phyloP scores from a whole-genome alignment of 2,329 filamentous ascomycete genomes.

The Pseudocercospora fuligena region DNA sequence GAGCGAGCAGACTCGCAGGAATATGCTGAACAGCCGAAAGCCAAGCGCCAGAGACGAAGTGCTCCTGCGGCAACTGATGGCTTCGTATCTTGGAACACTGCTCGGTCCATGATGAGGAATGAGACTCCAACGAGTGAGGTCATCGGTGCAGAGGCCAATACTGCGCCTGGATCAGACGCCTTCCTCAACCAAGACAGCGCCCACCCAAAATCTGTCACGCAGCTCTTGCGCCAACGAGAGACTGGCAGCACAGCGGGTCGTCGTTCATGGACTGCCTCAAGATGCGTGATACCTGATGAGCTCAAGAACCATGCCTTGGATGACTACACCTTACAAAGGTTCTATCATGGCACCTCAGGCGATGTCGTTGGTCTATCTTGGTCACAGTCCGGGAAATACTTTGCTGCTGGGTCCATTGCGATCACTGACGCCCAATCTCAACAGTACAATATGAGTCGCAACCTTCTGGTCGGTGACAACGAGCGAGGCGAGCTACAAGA shows the following conservation, averaged over 20 bases:
- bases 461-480: conserved; percentile 59
- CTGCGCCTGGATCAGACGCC: not conserved
- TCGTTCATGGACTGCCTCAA: conserved; percentile 26
- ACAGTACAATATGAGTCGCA: conserved; percentile 64
- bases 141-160: not conserved
- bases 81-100: conserved; percentile 33
- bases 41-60: conserved; percentile 17
- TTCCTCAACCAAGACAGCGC: conserved; percentile 23
- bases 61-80: conserved; percentile 23
- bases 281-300: conserved; percentile 29
- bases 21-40: conserved; percentile 5
- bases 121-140: not conserved
- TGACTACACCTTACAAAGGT: conserved; percentile 49
- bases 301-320: conserved; percentile 42
- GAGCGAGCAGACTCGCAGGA: conserved; percentile 10
- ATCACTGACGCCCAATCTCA: conserved; percentile 61
- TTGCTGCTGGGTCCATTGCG: conserved; percentile 63
- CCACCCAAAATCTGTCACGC: conserved; percentile 27
- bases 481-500: conserved; percentile 52
- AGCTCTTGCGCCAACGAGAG: conserved; percentile 37
- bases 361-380: conserved; percentile 63
- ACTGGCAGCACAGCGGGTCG: conserved; percentile 26
- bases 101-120: conserved; percentile 15
- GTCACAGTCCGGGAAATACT: conserved; percentile 58
- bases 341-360: conserved; percentile 63